phyloP scores from a whole-genome alignment of 2,329 filamentous ascomycete species.

The Sclerotinia glacialis region DNA sequence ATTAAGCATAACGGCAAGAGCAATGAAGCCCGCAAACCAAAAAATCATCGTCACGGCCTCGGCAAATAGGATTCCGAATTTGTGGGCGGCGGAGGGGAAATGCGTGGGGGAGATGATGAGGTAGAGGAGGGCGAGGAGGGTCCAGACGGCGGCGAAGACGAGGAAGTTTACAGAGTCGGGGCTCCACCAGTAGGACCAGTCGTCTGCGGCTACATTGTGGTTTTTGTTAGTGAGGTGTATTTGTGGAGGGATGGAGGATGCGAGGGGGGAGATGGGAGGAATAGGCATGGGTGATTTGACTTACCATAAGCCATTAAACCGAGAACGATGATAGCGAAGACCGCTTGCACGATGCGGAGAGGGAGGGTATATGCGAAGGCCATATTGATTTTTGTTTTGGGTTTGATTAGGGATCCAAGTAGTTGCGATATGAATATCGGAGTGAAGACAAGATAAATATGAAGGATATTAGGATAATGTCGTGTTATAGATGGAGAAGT shows the following conservation, averaged over 20 bases:
- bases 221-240: background rate
- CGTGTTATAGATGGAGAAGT: background rate
- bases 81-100: conserved; percentile 59
- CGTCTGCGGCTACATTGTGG: conserved; percentile 47
- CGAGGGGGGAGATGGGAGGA: conserved; percentile 3
- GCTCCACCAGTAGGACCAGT: conserved; percentile 44
- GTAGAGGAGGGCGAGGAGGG: conserved; percentile 67
- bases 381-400: conserved; percentile 42
- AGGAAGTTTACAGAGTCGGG: conserved; percentile 69
- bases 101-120: conserved; percentile 65
- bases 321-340: conserved; percentile 72
- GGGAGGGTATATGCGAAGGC: conserved; percentile 49
- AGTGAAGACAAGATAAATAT: background rate
- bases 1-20: conserved; percentile 64
- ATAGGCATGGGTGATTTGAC: background rate
- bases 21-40: conserved; percentile 86
- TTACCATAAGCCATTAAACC: conserved; percentile 72
- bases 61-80: conserved; percentile 61
- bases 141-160: conserved; percentile 77
- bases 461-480: background rate
- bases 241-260: conserved; percentile 4
- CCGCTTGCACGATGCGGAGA: conserved; percentile 62
- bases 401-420: too few species aligned
- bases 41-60: conserved; percentile 77
- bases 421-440: background rate